Evolutionary conservation across 73 alveolate genomes (phyloP), one percentile per base, ranked within the genome.

Genomic region (Symbiodinium pilosum): DNA sequence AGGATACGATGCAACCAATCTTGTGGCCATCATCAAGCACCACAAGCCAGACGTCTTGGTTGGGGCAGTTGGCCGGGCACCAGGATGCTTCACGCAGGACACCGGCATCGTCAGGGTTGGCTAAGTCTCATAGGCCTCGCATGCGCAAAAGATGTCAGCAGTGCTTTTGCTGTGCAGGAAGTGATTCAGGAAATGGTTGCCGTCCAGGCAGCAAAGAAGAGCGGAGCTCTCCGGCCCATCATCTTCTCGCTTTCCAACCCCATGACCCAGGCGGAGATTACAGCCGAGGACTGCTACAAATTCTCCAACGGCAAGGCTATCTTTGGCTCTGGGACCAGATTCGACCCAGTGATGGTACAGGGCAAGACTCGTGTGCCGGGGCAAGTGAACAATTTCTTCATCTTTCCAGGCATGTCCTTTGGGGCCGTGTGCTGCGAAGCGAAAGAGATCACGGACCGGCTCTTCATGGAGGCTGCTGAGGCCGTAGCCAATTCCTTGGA

Each of bases 401-500:
- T 93, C 42, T 93, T 93, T 69, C 98, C 98, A 2, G 98, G 98
- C 16, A 40, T 93, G 68, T 93, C 98, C 84, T 93, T 93, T 30
- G 98, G 93, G 9, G 98, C 98, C 28, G 71, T 83, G 93, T 93
- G 93, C 73, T 93, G 98, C 8, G 93, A 93, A 47, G 98, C 98
- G 59, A 93, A 41, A 24, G 30, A 43, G 43, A 93, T 93, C 98
- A 59, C 98, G 21, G 98, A 93, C 44, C 56, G 83, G 47, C 92
- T 93, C 69, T 93, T 93, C 69, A 73, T 93, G 91, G 98, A 73
- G 41, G 98, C 98, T 18, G 98, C 98, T 9, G 85, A 93, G 44
- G 98, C 98, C 6, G 98, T 93, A 83, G 98, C 98, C 91, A 73
- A 81, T 71, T 44, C 98, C 39, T 68, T 93, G 84, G 98, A 93